These are phyloP conservation scores for Leishmania gerbilli DNA, from an alignment of 208 protist genomes.

Conservation along the genomic window DNA sequence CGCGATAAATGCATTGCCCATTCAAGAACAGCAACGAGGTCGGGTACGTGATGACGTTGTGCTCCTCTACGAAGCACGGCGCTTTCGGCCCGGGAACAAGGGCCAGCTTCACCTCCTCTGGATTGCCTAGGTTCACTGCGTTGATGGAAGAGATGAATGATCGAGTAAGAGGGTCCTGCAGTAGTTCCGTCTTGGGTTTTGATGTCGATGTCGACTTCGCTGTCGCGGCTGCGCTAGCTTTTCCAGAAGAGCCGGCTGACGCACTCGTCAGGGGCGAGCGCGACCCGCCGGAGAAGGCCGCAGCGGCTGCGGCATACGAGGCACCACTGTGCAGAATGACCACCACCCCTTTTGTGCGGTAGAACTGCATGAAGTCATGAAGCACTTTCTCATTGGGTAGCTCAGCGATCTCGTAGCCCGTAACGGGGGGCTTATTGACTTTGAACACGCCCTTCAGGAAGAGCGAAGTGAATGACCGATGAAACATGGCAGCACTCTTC, in stretches of 20 bases:
- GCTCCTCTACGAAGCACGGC: slow-evolving; percentile 62
- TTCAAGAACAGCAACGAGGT: slow-evolving; percentile 78
- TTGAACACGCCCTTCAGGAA: slow-evolving; percentile 77
- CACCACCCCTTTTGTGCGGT: slow-evolving; percentile 63
- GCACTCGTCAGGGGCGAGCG: slow-evolving; percentile 16
- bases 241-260: neutral
- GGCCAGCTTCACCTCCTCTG: slow-evolving; percentile 74
- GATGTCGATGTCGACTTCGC: neutral
- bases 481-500: slow-evolving; percentile 13
- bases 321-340: slow-evolving; percentile 71
- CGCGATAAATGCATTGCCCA: slow-evolving; percentile 65
- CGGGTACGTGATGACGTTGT: slow-evolving; percentile 76
- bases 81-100: slow-evolving; percentile 71
- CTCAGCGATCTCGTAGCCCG: slow-evolving; percentile 86
- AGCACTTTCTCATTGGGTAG: slow-evolving; percentile 83
- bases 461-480: slow-evolving; percentile 14
- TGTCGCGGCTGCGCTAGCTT: neutral
- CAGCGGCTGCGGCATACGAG: slow-evolving; percentile 11
- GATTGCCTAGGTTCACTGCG: slow-evolving; percentile 74
- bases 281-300: slow-evolving; percentile 1
- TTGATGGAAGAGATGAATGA: slow-evolving; percentile 85
- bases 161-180: slow-evolving; percentile 64
- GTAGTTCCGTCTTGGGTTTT: slow-evolving; percentile 23
- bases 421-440: slow-evolving; percentile 64
- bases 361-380: slow-evolving; percentile 61